Evolutionary conservation across 495 filamentous ascomycete species (phyloP).

Genomic region (Annulohypoxylon nitens): DNA sequence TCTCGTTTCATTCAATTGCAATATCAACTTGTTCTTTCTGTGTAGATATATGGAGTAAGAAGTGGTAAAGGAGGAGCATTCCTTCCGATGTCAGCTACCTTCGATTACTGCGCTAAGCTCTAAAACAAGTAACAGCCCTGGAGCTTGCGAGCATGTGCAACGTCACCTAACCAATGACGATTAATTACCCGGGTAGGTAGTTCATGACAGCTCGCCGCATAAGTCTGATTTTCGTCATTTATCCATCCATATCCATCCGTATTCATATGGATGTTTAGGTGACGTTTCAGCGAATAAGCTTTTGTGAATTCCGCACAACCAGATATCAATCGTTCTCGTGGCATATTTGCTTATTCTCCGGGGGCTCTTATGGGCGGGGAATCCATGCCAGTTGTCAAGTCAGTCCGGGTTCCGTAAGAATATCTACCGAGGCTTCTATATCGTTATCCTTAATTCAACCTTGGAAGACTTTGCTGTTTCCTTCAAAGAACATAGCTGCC

Average conservation of each 20-base stretch:
- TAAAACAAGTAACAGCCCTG: background rate
- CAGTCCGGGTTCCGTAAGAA: background rate
- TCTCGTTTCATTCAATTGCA: slow-evolving; percentile 19
- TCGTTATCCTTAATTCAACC: background rate
- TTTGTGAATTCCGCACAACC: slow-evolving; percentile 33
- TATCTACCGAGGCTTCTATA: slow-evolving; percentile 4
- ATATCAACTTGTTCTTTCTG: slow-evolving; percentile 1
- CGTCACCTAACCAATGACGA: slow-evolving; percentile 26
- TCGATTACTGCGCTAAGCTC: slow-evolving; percentile 20
- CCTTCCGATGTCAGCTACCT: slow-evolving; percentile 21
- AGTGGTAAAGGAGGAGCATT: background rate
- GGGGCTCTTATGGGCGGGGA: slow-evolving; percentile 33
- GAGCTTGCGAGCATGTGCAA: slow-evolving; percentile 22
- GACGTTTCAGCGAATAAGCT: slow-evolving; percentile 29
- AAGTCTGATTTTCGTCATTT: slow-evolving; percentile 21
- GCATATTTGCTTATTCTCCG: slow-evolving; percentile 39
- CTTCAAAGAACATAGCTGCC: background rate
- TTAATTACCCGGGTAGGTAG: background rate
- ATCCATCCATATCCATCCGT: background rate
- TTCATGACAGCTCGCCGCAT: slow-evolving; percentile 27
- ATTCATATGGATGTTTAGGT: background rate
- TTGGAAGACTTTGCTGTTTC: background rate
- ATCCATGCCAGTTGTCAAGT: slow-evolving; percentile 21
- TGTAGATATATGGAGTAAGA: background rate
- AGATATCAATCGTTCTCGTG: slow-evolving; percentile 29